phyloP scores from a whole-genome alignment of 495 filamentous ascomycete genomes.

The Daldinia decipiens region DNA sequence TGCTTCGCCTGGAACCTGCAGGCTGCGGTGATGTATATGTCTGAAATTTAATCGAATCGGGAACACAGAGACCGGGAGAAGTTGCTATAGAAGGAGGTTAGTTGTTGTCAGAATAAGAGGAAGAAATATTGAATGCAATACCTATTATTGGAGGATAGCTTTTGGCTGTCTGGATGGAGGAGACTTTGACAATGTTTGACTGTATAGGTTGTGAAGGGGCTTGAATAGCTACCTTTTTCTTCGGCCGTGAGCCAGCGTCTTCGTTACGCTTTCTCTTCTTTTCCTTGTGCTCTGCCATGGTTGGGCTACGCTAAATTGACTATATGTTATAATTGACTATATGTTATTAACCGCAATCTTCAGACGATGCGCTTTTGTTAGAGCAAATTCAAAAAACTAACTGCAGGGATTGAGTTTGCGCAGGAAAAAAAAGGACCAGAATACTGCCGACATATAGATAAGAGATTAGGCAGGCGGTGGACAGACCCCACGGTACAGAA shows the following conservation, averaged over 20 bases:
- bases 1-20: slow-evolving; percentile 51
- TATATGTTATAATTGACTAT: neutral
- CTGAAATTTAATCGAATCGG: slow-evolving; percentile 66
- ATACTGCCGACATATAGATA: slow-evolving; percentile 33
- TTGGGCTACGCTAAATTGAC: slow-evolving; percentile 31
- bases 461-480: slow-evolving; percentile 46
- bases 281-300: slow-evolving; percentile 65
- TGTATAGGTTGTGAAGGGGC: slow-evolving; percentile 53
- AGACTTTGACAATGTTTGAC: slow-evolving; percentile 61
- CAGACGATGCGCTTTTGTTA: neutral
- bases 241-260: slow-evolving; percentile 58
- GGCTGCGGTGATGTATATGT: slow-evolving; percentile 68
- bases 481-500: slow-evolving; percentile 22
- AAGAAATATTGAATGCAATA: slow-evolving; percentile 46
- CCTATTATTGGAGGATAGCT: slow-evolving; percentile 73
- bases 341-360: neutral
- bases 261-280: slow-evolving; percentile 80
- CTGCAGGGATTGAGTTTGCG: slow-evolving; percentile 24
- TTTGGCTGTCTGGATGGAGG: slow-evolving; percentile 66
- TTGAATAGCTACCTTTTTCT: slow-evolving; percentile 71
- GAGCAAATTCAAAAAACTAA: slow-evolving; percentile 19
- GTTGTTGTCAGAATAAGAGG: slow-evolving; percentile 7
- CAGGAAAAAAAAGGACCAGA: slow-evolving; percentile 20
- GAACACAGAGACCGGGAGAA: slow-evolving; percentile 71
- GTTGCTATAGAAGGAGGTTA: slow-evolving; percentile 60